Conservation (phyloP, 2,329 filamentous ascomycete species). For the Graphilbum fragrans region DNA sequence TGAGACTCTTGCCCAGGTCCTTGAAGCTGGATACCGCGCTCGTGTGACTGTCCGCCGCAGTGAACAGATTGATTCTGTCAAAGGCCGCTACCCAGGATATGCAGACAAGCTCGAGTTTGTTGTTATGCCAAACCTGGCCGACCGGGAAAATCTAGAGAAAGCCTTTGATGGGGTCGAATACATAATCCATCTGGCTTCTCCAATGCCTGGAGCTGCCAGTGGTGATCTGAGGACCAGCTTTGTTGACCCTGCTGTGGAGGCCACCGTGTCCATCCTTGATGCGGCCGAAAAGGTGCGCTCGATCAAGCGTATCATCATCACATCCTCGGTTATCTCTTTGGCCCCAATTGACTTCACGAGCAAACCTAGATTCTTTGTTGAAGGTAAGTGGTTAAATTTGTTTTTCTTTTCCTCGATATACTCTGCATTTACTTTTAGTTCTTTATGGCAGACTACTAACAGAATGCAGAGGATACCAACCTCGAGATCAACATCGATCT, state of each 20-base stretch:
- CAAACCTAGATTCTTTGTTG: too few species aligned
- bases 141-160: not conserved
- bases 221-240: not conserved
- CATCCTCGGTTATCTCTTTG: too few species aligned
- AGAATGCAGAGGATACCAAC: not conserved
- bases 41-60: conserved; percentile 1
- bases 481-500: not conserved
- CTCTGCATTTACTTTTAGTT: too few species aligned
- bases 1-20: conserved; percentile 1
- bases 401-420: too few species aligned
- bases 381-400: too few species aligned
- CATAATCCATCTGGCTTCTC: not conserved
- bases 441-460: too few species aligned
- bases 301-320: not conserved
- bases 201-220: not conserved
- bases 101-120: not conserved
- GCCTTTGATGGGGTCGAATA: not conserved
- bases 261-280: not conserved
- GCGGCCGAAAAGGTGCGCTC: not conserved
- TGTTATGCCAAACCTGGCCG: not conserved
- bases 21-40: conserved; percentile 1
- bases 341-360: too few species aligned
- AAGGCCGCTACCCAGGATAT: too few species aligned
- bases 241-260: not conserved
- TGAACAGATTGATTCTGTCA: not conserved